phyloP scores from a whole-genome alignment of 208 protist genomes.

The Crithidia bombi region DNA sequence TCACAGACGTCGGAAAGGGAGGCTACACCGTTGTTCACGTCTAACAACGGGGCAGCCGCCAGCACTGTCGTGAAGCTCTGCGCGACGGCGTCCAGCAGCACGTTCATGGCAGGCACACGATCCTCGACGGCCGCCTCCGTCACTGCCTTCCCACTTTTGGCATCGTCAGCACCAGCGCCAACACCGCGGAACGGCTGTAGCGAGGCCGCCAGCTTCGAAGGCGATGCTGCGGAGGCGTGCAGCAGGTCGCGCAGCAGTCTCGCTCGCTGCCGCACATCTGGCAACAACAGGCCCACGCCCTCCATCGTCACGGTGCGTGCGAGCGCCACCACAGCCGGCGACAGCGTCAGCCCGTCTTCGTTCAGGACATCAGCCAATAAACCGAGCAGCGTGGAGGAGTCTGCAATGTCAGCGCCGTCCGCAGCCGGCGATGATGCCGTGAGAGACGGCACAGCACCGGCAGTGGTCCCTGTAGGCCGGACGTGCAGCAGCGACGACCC shows the following conservation, averaged over 20 bases:
- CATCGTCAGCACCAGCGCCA: not conserved
- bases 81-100: conserved; percentile 39
- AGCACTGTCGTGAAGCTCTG: conserved; percentile 43
- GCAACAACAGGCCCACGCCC: conserved; percentile 83
- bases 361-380: conserved; percentile 79
- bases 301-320: conserved; percentile 61
- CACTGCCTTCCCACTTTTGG: not conserved
- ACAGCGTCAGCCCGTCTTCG: conserved; percentile 60
- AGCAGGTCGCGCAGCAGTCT: conserved; percentile 73
- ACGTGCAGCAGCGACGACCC: not conserved
- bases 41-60: conserved; percentile 35
- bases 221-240: conserved; percentile 12
- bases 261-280: conserved; percentile 58
- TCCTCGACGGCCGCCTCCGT: conserved; percentile 14
- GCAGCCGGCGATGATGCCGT: not conserved
- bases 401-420: conserved; percentile 8
- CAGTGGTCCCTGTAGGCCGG: not conserved
- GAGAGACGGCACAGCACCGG: not conserved
- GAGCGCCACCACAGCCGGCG: conserved; percentile 48
- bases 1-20: conserved; percentile 40
- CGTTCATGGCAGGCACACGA: conserved; percentile 38
- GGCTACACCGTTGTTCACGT: conserved; percentile 23
- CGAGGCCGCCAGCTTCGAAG: not conserved
- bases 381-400: conserved; percentile 51
- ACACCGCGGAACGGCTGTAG: not conserved